phyloP scores from a whole-genome alignment of 257 asterid genomes.

The Nyctanthes arbortristis region DNA sequence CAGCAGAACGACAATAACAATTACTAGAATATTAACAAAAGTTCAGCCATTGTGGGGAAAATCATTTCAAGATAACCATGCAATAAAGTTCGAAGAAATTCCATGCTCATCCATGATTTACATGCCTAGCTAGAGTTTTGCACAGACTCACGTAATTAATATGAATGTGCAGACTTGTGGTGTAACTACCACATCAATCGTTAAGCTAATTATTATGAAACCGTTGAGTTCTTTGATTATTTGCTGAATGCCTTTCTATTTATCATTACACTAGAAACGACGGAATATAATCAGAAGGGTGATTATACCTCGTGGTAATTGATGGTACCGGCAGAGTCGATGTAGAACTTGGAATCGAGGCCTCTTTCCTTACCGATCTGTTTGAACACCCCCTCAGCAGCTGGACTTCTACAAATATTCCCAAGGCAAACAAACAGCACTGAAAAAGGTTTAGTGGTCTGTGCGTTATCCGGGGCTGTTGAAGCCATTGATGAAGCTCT shows the following conservation, averaged over 20 bases:
- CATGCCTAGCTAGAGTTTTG: not conserved
- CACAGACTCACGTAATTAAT: not conserved
- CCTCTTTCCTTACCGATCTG: conserved; percentile 61
- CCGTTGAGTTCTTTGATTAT: too few relatives aligned
- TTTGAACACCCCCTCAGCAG: conserved; percentile 89
- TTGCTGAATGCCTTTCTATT: too few relatives aligned
- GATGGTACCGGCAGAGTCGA: conserved; percentile 97
- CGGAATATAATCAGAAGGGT: not conserved
- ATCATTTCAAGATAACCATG: not conserved
- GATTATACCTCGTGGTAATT: conserved; percentile 80
- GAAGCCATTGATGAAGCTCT: conserved; percentile 63
- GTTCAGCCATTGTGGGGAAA: not conserved
- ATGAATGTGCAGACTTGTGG: too few relatives aligned
- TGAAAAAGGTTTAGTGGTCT: conserved; percentile 52
- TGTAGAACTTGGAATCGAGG: conserved; percentile 58
- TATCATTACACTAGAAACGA: not conserved
- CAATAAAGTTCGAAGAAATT: not conserved
- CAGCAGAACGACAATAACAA: conserved; percentile 14
- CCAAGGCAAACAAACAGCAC: conserved; percentile 95
- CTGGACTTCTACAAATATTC: conserved; percentile 97
- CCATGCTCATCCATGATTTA: not conserved
- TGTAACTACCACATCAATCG: too few relatives aligned
- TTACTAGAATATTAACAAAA: not conserved
- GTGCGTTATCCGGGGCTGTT: conserved; percentile 32
- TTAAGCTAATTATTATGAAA: too few relatives aligned